These are phyloP conservation scores for Aspergillus luchuensis DNA, from an alignment of 2,329 filamentous ascomycete genomes.

Conservation along the genomic window DNA sequence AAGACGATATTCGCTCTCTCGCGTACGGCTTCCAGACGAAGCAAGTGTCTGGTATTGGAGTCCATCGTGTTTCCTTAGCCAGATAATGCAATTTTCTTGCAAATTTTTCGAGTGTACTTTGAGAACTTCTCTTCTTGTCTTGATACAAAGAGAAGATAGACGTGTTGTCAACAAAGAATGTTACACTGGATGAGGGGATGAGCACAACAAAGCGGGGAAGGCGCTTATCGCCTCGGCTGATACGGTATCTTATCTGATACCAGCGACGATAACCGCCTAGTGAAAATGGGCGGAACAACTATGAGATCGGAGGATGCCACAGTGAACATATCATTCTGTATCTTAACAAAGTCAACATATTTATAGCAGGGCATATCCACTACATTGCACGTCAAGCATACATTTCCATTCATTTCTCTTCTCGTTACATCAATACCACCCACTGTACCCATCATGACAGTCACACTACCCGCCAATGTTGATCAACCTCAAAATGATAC, in stretches of 20 bases:
- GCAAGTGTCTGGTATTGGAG: conserved; percentile 28
- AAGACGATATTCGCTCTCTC: conserved; percentile 30
- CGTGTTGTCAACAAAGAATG: no score
- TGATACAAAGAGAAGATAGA: neutral
- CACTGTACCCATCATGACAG: conserved; percentile 8
- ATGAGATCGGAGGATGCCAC: neutral
- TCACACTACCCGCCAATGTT: conserved; percentile 17
- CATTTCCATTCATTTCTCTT: neutral
- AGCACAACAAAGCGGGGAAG: conserved; percentile 6
- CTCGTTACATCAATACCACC: neutral
- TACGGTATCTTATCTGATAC: conserved; percentile 16
- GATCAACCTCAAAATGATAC: conserved; percentile 16
- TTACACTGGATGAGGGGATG: neutral
- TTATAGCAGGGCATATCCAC: neutral
- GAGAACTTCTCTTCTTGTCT: no score
- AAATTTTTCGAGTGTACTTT: no score
- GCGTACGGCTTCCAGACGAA: conserved; percentile 34
- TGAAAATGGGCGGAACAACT: neutral
- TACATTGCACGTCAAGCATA: neutral
- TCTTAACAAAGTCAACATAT: neutral
- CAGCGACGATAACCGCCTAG: neutral
- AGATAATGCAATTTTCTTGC: no score
- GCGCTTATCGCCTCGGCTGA: conserved; percentile 13
- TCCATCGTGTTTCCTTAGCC: conserved; percentile 15
- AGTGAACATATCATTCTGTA: neutral